Percentiles rank a stretch among this genome's conserved stretches.
Conservation (phyloP, 441 rosid genomes). For the Populus trichocarpa region DNA sequence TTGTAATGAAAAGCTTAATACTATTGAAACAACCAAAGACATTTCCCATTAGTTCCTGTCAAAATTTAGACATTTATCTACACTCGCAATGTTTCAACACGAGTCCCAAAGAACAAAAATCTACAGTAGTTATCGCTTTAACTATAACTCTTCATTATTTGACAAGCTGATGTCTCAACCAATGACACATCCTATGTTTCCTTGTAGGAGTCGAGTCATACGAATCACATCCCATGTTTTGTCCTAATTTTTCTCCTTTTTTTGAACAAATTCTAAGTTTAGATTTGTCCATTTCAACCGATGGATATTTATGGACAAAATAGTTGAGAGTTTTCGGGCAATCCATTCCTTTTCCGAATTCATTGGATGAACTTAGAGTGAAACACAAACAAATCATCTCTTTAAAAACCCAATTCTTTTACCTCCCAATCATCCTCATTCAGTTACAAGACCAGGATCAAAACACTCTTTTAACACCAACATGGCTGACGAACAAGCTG, state of each 20-base stretch:
- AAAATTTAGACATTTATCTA: not conserved
- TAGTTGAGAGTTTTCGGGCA: constrained; percentile 24
- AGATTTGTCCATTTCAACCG: not conserved
- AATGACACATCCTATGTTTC: not conserved
- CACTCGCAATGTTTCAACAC: not conserved
- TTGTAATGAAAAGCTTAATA: not conserved
- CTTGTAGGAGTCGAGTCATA: not conserved
- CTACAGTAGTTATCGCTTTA: not conserved
- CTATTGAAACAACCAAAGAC: not conserved
- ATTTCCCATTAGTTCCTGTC: not conserved
- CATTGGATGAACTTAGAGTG: constrained; percentile 16
- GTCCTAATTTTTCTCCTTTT: not conserved
- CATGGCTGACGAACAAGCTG: constrained; percentile 61
- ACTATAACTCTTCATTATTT: not conserved
- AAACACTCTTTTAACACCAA: not conserved
- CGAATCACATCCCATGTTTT: not conserved
- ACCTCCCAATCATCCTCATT: not conserved
- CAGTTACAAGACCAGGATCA: too few species aligned
- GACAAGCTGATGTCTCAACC: not conserved
- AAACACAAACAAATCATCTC: constrained; percentile 3
- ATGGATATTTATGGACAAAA: not conserved
- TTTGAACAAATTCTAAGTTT: not conserved
- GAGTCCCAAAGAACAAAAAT: not conserved
- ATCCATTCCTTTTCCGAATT: constrained; percentile 27
- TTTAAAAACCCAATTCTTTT: constrained; percentile 16